Percentiles rank a stretch among this genome's conserved stretches.
phyloP scores from a whole-genome alignment of 148 eudicot genomes.

The Rhododendron henanense region DNA sequence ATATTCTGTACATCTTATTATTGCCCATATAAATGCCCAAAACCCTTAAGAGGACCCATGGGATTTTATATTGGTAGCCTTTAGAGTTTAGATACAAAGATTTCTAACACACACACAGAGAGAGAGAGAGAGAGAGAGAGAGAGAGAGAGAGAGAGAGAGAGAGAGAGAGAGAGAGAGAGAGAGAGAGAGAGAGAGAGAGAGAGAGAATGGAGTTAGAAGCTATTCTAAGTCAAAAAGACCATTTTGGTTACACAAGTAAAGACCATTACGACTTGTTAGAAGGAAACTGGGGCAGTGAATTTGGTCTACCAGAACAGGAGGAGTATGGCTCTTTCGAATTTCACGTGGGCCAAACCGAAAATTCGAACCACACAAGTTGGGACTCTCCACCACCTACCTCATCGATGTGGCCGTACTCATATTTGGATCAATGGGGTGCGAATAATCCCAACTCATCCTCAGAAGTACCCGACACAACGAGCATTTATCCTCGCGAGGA shows the following conservation, averaged over 20 bases:
- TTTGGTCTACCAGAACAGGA: background rate
- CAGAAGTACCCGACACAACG: background rate
- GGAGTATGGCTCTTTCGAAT: background rate
- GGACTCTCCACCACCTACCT: background rate
- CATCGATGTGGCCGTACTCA: background rate
- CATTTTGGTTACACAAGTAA: background rate
- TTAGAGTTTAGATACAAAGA: background rate
- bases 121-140: conserved; percentile 12
- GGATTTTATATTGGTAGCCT: background rate
- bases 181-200: conserved; percentile 6
- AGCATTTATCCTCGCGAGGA: background rate
- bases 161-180: conserved; percentile 4
- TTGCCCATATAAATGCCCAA: conserved; percentile 7
- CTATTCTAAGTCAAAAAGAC: background rate
- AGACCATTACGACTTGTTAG: conserved; percentile 4
- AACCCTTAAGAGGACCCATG: background rate
- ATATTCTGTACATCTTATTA: background rate
- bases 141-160: background rate
- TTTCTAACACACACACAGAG: background rate
- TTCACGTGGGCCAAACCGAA: background rate
- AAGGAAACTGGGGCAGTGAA: conserved; percentile 1
- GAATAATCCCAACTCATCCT: background rate
- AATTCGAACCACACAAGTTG: background rate
- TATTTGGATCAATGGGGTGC: conserved; percentile 1
- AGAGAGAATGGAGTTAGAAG: conserved; percentile 17